phyloP scores from a whole-genome alignment of 2,329 filamentous ascomycete species.

The Paecilomyces variotii region DNA sequence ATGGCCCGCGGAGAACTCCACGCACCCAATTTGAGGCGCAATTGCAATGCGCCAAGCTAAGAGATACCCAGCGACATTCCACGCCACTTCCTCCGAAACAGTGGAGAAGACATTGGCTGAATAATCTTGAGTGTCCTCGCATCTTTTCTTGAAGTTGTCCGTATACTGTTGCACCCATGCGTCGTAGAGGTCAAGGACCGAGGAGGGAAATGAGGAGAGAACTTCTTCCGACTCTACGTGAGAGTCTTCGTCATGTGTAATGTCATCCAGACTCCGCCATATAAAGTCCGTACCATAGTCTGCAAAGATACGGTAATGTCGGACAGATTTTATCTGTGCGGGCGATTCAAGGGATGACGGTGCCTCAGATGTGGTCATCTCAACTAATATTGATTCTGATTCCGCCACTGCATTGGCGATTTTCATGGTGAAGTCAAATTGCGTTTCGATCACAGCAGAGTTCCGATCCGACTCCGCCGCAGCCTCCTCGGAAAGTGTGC shows the following conservation, averaged over 20 bases:
- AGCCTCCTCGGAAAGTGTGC: constrained; percentile 5
- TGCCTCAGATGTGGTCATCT: background rate
- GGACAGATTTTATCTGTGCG: background rate
- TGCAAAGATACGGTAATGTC: constrained; percentile 12
- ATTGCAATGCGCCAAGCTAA: constrained; percentile 14
- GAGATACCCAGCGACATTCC: constrained; percentile 14
- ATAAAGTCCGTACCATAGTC: constrained; percentile 13
- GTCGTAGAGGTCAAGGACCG: constrained; percentile 8
- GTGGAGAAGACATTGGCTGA: constrained; percentile 5
- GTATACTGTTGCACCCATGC: constrained; percentile 11
- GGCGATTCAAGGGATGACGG: background rate
- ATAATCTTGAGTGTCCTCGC: constrained; percentile 5
- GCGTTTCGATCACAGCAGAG: background rate
- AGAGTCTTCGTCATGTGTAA: constrained; percentile 4
- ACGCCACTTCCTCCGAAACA: constrained; percentile 9
- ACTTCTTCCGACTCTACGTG: background rate
- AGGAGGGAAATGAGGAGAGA: constrained; percentile 5
- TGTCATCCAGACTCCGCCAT: constrained; percentile 7
- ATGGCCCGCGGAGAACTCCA: background rate
- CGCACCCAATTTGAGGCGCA: constrained; percentile 4
- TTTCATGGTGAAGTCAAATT: background rate
- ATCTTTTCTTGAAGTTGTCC: constrained; percentile 5
- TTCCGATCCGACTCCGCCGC: background rate
- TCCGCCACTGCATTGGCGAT: background rate
- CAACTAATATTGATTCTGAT: background rate